Conservation (phyloP, 129 eudicot genomes). For the Helianthus tuberosus region DNA sequence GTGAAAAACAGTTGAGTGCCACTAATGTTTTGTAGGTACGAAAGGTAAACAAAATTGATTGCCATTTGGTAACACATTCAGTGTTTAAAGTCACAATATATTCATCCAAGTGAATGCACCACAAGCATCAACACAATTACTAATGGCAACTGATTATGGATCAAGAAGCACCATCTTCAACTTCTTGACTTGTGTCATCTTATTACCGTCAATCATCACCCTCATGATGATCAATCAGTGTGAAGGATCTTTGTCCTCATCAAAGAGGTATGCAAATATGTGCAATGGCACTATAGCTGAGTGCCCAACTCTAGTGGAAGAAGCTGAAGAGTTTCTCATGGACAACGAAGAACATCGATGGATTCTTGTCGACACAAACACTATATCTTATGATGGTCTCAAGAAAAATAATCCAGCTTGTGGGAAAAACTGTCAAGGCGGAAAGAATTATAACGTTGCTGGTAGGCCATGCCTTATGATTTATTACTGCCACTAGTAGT, state of each 20-base stretch:
- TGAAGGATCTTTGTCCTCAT: not conserved
- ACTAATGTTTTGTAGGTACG: too few relatives aligned
- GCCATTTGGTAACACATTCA: too few relatives aligned
- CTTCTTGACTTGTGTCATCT: not conserved
- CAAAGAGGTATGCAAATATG: not conserved
- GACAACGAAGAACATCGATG: conserved; percentile 24
- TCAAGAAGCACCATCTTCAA: not conserved
- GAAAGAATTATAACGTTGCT: not conserved
- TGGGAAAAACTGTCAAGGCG: not conserved
- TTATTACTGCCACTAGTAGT: too few relatives aligned
- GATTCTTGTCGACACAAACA: not conserved
- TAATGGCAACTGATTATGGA: not conserved
- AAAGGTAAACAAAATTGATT: too few relatives aligned
- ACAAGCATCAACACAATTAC: too few relatives aligned
- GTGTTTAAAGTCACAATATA: too few relatives aligned
- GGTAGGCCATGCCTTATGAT: not conserved
- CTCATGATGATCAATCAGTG: conserved; percentile 3
- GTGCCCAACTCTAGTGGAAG: not conserved
- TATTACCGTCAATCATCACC: conserved; percentile 1
- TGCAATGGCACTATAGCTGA: conserved; percentile 5
- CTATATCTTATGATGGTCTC: too few relatives aligned
- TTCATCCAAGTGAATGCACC: too few relatives aligned
- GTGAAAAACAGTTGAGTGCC: too few relatives aligned
- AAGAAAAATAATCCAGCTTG: not conserved
- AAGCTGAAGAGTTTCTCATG: conserved; percentile 22